Conservation (phyloP, 1,284 basidiomycete genomes). For the Laetiporus sulphureus region DNA sequence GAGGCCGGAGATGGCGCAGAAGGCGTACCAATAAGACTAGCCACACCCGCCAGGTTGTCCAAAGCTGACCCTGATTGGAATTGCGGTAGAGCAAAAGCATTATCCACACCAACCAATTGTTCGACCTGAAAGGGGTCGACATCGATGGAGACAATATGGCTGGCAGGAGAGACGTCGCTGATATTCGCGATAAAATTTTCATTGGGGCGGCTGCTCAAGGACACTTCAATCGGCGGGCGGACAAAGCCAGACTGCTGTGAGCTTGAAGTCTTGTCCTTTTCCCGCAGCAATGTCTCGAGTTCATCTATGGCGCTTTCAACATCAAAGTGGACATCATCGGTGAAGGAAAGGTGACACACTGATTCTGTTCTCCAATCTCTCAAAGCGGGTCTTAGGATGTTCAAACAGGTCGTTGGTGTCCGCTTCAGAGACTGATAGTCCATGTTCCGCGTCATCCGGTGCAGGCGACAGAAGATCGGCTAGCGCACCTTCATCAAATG, state of each 20-base stretch:
- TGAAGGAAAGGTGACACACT: slow-evolving; percentile 34
- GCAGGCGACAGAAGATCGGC: neutral
- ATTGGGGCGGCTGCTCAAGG: too few relatives aligned
- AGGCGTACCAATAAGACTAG: slow-evolving; percentile 7
- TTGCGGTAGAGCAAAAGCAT: slow-evolving; percentile 2
- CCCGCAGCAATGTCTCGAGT: slow-evolving; percentile 43
- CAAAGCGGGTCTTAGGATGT: slow-evolving; percentile 50
- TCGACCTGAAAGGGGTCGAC: neutral
- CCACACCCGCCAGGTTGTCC: slow-evolving; percentile 17
- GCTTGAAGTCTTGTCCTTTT: slow-evolving; percentile 25
- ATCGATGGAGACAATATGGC: neutral
- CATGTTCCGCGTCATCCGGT: neutral
- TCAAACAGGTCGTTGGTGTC: slow-evolving; percentile 32
- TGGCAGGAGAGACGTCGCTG: too few relatives aligned
- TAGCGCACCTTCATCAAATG: slow-evolving; percentile 54
- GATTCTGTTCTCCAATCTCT: slow-evolving; percentile 58
- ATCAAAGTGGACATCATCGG: too few relatives aligned
- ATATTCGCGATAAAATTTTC: too few relatives aligned
- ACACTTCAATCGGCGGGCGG: too few relatives aligned
- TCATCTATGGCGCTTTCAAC: slow-evolving; percentile 58
- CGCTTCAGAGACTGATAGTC: slow-evolving; percentile 29
- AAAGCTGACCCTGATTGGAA: slow-evolving; percentile 10
- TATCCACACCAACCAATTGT: slow-evolving; percentile 1
- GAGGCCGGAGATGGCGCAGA: neutral
- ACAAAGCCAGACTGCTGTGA: neutral